Percentiles rank a stretch among this genome's conserved stretches.
Conservation (phyloP, 352 stramenopile genomes). For the Phytophthora aleatoria region DNA sequence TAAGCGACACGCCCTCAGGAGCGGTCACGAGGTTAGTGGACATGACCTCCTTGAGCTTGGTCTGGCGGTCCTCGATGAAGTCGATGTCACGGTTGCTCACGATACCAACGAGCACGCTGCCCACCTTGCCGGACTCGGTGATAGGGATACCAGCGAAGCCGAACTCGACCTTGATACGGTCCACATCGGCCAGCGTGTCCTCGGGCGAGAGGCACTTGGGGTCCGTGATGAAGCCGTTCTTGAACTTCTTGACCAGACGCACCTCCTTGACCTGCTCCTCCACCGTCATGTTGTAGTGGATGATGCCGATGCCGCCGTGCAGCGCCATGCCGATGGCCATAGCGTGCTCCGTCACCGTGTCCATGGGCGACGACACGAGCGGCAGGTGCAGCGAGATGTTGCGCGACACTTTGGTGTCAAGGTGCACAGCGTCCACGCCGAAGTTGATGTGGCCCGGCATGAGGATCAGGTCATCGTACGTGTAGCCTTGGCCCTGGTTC, state of each 20-base stretch:
- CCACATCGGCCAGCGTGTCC: slow-evolving; percentile 95
- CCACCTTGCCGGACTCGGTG: slow-evolving; percentile 97
- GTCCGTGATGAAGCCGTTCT: slow-evolving; percentile 99
- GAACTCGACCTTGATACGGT: slow-evolving; percentile 94
- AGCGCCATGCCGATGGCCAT: slow-evolving; percentile 99
- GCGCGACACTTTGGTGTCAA: slow-evolving; percentile 93
- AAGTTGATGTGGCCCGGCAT: slow-evolving; percentile 81
- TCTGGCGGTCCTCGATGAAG: slow-evolving; percentile 96
- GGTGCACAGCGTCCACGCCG: slow-evolving; percentile 85
- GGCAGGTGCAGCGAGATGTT: slow-evolving; percentile 97
- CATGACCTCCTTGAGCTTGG: slow-evolving; percentile 89
- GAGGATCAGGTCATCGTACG: slow-evolving; percentile 85
- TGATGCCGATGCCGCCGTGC: slow-evolving; percentile 99
- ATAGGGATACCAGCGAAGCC: slow-evolving; percentile 99
- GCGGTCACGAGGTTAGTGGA: slow-evolving; percentile 93
- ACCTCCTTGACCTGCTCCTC: slow-evolving; percentile 97
- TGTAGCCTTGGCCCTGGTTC: slow-evolving; percentile 84
- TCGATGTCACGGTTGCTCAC: slow-evolving; percentile 99
- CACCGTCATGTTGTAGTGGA: slow-evolving; percentile 99
- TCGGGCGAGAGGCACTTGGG: slow-evolving; percentile 96
- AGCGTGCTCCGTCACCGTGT: slow-evolving; percentile 99
- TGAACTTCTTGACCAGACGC: slow-evolving; percentile 98
- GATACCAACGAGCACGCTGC: slow-evolving; percentile 97
- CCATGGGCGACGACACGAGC: slow-evolving; percentile 99
- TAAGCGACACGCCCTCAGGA: slow-evolving; percentile 94